A percentile compares a stretch with the other conserved stretches of the same genome.
Evolutionary conservation across 2,329 filamentous ascomycete genomes (phyloP).

Genomic region (Arthrobotrys sphaeroides): DNA sequence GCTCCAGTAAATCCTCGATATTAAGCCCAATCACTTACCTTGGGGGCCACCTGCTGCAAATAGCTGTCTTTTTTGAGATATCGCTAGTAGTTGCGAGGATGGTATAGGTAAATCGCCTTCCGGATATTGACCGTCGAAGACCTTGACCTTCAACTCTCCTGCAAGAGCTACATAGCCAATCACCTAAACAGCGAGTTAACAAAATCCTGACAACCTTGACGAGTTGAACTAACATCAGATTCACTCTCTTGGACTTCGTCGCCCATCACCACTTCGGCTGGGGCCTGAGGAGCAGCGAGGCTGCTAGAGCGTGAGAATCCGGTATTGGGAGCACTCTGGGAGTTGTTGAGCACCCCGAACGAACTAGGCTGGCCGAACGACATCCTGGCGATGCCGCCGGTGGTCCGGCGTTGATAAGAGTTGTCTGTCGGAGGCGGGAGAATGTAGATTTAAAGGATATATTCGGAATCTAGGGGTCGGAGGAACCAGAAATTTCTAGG

Average conservation of each 20-base stretch:
- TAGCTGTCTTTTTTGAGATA: constrained; percentile 81
- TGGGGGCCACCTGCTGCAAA: constrained; percentile 89
- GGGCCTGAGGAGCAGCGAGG: constrained; percentile 49
- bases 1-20: not conserved
- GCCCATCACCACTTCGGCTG: constrained; percentile 54
- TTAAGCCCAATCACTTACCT: constrained; percentile 50
- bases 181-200: constrained; percentile 63
- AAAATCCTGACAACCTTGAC: not conserved
- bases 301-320: constrained; percentile 38
- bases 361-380: constrained; percentile 55
- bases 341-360: constrained; percentile 55
- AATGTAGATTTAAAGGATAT: not conserved
- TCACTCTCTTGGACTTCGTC: constrained; percentile 70
- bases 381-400: constrained; percentile 51
- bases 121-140: constrained; percentile 79
- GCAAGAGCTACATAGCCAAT: constrained; percentile 83
- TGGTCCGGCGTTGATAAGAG: not conserved
- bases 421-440: not conserved
- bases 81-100: constrained; percentile 81
- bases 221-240: constrained; percentile 74
- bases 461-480: not conserved
- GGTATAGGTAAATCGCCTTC: constrained; percentile 72
- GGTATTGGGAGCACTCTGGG: constrained; percentile 51
- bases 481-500: not conserved
- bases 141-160: constrained; percentile 81